phyloP scores from a whole-genome alignment of 106 monocot species.

The Alisma plantagoaquatica region DNA sequence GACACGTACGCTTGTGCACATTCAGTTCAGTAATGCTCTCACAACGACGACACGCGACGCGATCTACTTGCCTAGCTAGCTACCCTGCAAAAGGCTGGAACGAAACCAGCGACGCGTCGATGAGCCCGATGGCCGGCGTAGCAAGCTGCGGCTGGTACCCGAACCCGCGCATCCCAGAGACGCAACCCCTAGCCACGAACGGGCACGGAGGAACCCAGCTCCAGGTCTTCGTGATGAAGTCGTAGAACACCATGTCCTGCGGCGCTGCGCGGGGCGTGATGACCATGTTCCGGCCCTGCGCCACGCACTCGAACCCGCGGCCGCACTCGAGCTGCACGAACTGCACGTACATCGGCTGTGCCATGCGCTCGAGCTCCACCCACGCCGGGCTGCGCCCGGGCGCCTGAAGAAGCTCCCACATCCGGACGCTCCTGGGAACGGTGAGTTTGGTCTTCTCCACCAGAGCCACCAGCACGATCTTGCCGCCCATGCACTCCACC shows the following conservation, averaged over 20 bases:
- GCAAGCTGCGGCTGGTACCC: constrained; percentile 70
- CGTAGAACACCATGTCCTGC: constrained; percentile 36
- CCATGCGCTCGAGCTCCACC: constrained; percentile 77
- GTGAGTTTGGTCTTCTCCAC: constrained; percentile 70
- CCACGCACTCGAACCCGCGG: constrained; percentile 69
- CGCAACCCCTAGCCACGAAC: constrained; percentile 12
- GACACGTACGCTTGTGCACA: too few relatives aligned
- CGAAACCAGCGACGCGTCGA: constrained; percentile 24
- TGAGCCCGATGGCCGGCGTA: constrained; percentile 65
- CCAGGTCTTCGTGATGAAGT: constrained; percentile 46
- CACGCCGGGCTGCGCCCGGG: constrained; percentile 25
- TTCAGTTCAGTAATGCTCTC: too few relatives aligned
- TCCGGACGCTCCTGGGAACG: constrained; percentile 47
- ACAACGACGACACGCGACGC: too few relatives aligned
- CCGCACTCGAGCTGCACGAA: constrained; percentile 54
- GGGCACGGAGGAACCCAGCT: constrained; percentile 69
- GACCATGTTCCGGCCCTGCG: constrained; percentile 35
- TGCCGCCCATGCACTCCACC: constrained; percentile 16
- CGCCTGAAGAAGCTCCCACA: constrained; percentile 49
- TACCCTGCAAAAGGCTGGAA: constrained; percentile 20
- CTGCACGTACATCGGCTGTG: constrained; percentile 27
- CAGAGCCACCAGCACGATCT: constrained; percentile 36
- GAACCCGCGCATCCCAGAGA: constrained; percentile 40
- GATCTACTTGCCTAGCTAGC: too few relatives aligned
- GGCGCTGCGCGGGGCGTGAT: constrained; percentile 21